Percentiles rank a stretch among this genome's conserved stretches.
These are phyloP conservation scores for Aspergillus sp. DNA, from an alignment of 2,329 filamentous ascomycete genomes.

Conservation along the genomic window DNA sequence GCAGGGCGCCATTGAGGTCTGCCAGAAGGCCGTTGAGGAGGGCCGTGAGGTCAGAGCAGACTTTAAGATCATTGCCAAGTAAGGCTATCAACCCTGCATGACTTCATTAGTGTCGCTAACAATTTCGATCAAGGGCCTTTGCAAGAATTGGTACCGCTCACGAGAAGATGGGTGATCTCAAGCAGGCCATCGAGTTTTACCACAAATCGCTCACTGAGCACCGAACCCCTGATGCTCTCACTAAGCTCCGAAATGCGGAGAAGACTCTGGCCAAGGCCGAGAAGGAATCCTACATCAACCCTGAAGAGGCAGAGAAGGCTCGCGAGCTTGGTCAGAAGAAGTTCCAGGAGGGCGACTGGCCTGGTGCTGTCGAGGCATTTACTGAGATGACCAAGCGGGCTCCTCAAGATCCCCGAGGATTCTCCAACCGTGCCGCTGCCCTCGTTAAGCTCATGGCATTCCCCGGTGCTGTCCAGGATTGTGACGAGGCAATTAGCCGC, in stretches of 20 bases:
- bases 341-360: constrained; percentile 96
- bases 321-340: constrained; percentile 92
- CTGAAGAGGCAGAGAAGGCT: constrained; percentile 88
- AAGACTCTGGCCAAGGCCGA: constrained; percentile 75
- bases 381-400: constrained; percentile 95
- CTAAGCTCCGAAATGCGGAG: constrained; percentile 87
- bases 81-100: constrained; percentile 13
- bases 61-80: constrained; percentile 98
- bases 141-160: constrained; percentile 91
- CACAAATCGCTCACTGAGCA: constrained; percentile 93
- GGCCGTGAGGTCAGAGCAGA: constrained; percentile 86
- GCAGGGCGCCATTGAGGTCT: constrained; percentile 78
- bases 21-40: constrained; percentile 83
- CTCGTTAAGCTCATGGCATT: constrained; percentile 97
- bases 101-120: constrained; percentile 6
- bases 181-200: constrained; percentile 81
- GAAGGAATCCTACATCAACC: constrained; percentile 78
- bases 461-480: constrained; percentile 88
- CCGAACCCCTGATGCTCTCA: constrained; percentile 87
- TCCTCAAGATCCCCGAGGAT: constrained; percentile 86
- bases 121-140: constrained; percentile 56
- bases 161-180: constrained; percentile 79
- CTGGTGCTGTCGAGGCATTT: constrained; percentile 89
- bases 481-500: constrained; percentile 82
- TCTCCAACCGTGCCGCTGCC: constrained; percentile 94